Conservation (phyloP, 352 stramenopile genomes). For the Phytophthora boehmeriae region DNA sequence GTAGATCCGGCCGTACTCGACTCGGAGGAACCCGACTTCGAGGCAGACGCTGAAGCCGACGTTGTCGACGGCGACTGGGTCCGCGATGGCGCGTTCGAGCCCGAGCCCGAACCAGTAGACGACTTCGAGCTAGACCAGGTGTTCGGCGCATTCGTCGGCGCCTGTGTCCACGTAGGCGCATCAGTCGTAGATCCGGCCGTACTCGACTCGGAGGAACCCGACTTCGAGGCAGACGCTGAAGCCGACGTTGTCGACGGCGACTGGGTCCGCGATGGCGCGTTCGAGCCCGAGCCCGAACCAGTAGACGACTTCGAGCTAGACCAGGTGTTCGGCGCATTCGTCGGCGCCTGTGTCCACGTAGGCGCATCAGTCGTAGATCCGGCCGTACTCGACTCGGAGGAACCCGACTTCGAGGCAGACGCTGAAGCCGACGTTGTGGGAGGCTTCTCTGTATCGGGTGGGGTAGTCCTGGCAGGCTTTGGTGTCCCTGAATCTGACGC, state of each 20-base stretch:
- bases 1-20: background rate
- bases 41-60: background rate
- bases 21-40: no score
- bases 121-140: background rate
- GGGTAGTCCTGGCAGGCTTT: background rate
- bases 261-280: slow-evolving; percentile 2
- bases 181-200: background rate
- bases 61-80: background rate
- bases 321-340: slow-evolving; percentile 1
- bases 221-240: background rate
- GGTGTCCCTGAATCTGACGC: slow-evolving; percentile 11
- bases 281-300: no score
- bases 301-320: no score
- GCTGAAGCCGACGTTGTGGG: no score
- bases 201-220: background rate
- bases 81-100: slow-evolving; percentile 1
- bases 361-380: slow-evolving; percentile 12
- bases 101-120: background rate
- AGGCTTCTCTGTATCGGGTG: no score
- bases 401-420: slow-evolving; percentile 7
- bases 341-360: slow-evolving; percentile 6
- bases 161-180: background rate
- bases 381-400: background rate
- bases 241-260: background rate
- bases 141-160: background rate